Base-by-base conservation (phyloP, 306 rosid genomes). In the Alnus glutinosa region DNA sequence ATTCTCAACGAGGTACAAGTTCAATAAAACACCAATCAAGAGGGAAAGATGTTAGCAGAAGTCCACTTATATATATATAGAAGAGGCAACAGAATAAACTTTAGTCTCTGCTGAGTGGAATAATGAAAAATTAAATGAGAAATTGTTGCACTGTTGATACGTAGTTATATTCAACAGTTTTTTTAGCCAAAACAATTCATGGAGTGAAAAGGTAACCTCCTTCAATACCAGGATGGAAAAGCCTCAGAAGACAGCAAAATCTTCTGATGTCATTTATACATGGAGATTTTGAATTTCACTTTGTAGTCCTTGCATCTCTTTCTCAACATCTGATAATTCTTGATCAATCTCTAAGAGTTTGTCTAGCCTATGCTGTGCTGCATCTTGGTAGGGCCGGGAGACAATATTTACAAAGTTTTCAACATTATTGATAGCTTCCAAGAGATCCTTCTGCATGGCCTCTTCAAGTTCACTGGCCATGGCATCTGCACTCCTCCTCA, bases 361-460 rank as follows among this genome's bases (percentile, higher is more conserved):
- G 84, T 92, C 91, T 77, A 95, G 77, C 86, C 88, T 91, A 80
- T 80, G 71, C 89, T 88, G 96, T 15, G 87, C 94, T 66, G 85
- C 86, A 58, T 90, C 97, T 75, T 84, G 92, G 86, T 95, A 93
- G 13, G 99, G 97, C 87, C 85, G 79, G 78, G 96, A 74, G 34
- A 93, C 44, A 39, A 51, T 79, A 74, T 80, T 83, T 71, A 93
- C 94, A 37, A 81, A 88, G 64, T 63, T 77, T 55, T 89, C 97
- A 84, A 95, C 78, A 84, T 82, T 88, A 75, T 55, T 85, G 30
- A 81, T 86, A 49, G 94, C 81, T 85, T 89, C 92, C 36, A 82
- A 58, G 69, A 95, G 92, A 87, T 95, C 99, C 70, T 79, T 92
- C 84, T 85, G 92, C 98, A 93, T 93, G 70, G 98, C 97, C 79